These are phyloP conservation scores for Sphaerulina vaccinii DNA, from an alignment of 2,329 filamentous ascomycete species.

Conservation along the genomic window DNA sequence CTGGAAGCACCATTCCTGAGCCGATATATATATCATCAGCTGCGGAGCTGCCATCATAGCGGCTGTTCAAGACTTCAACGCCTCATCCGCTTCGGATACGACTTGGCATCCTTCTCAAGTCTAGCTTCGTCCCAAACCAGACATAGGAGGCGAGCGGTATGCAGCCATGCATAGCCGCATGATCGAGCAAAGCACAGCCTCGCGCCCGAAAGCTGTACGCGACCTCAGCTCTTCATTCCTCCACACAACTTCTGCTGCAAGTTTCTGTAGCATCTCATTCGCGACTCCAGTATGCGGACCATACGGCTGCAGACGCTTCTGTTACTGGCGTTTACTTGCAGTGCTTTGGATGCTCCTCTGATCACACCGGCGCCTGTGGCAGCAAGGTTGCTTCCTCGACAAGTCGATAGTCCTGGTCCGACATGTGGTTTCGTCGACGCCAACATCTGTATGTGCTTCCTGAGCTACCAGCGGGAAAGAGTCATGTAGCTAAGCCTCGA, in stretches of 20 bases:
- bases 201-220: background rate
- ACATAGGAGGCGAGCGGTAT: background rate
- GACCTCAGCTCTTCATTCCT: background rate
- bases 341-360: background rate
- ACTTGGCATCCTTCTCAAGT: constrained; percentile 2
- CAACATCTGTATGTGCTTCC: constrained; percentile 1
- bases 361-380: constrained; percentile 5
- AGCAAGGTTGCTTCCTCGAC: background rate
- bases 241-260: background rate
- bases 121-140: background rate
- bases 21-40: background rate
- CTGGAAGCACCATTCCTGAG: background rate
- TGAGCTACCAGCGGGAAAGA: background rate
- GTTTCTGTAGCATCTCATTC: background rate
- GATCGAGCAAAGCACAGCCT: background rate
- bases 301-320: background rate
- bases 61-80: background rate
- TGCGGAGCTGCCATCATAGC: no score
- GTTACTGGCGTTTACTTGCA: background rate
- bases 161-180: background rate
- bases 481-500: background rate
- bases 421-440: constrained; percentile 6
- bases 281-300: background rate
- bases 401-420: background rate
- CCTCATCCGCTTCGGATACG: background rate